Evolutionary conservation across 2,329 filamentous ascomycete genomes (phyloP), one percentile per base, ranked within the genome.

Genomic region (Elsinoe fawcettii): DNA sequence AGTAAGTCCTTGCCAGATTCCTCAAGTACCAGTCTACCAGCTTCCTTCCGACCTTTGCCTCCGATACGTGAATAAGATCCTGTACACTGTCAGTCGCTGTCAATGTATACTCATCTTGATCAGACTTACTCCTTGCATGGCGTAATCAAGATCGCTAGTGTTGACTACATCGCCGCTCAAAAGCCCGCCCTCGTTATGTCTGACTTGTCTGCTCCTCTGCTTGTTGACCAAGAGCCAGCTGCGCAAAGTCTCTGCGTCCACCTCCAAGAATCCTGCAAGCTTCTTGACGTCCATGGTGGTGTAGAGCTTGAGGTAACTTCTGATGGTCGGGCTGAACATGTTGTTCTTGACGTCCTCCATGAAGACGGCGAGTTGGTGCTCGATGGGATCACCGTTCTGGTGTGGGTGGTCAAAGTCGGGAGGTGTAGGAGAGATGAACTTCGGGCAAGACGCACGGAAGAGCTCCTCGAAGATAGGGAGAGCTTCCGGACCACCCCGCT

Each of bases 271-370:
- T 60, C 91, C 91, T 61, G 93, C 90, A 61, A 99, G 85, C 79
- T 99, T 99, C 80, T 92, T 93, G 62, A 99, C 80, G 69, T 99
- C 93, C 92, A 99, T 97, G 65, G 93, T 99, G 46, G 93, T 97
- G 84, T 99, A 99, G 58, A 99, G 87, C 72, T 95, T 93, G 65
- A 99, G 84, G 80, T 99, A 99, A 61, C 91, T 96, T 81, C 95
- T 96, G 73, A 99, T 88, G 46, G 91, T 96, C 44, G 93, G 93
- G 73, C 89, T 92, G 85, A 85, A 95, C 83, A 99, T 93, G 76
- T 95, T 97, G 76, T 90, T 96, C 84, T 95, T 96, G 74, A 99
- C 92, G 79, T 99, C 93, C 66, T 96, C 91, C 92, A 99, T 97
- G 81, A 99, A 99, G 76, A 99, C 87, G 67, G 88, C 81, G 63